Conservation (phyloP, 139 green algal species). For the Bryopsis sp. region DNA sequence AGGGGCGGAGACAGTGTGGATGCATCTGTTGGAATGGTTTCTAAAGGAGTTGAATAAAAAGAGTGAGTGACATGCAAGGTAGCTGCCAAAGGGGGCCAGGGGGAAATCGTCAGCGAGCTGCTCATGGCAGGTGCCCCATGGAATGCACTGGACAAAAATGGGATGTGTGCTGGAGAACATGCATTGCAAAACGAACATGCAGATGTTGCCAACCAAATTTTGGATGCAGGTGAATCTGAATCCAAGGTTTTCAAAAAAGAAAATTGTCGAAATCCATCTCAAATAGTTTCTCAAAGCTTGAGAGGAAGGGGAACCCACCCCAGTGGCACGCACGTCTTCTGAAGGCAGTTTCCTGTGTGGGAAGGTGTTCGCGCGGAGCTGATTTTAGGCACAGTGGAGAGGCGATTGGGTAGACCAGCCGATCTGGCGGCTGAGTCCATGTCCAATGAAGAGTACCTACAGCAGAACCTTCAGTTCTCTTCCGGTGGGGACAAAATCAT, state of each 20-base stretch:
- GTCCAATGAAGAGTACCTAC: constrained; percentile 44
- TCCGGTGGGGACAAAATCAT: constrained; percentile 34
- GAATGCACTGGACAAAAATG: constrained; percentile 44
- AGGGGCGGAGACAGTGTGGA: too few relatives aligned
- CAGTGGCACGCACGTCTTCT: too few relatives aligned
- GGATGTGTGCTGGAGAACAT: constrained; percentile 42
- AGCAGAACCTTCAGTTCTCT: constrained; percentile 30
- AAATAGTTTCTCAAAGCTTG: too few relatives aligned
- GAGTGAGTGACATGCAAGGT: too few relatives aligned
- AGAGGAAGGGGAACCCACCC: too few relatives aligned
- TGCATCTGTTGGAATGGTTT: too few relatives aligned
- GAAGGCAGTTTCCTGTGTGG: constrained; percentile 18
- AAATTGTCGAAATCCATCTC: too few relatives aligned
- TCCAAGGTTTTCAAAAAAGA: too few relatives aligned
- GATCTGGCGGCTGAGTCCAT: constrained; percentile 31
- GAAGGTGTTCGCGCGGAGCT: constrained; percentile 25
- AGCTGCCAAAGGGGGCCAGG: too few relatives aligned
- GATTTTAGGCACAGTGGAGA: constrained; percentile 22
- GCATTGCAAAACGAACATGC: constrained; percentile 25
- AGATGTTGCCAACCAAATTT: constrained; percentile 25
- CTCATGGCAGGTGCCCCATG: too few relatives aligned
- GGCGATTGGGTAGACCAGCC: not conserved
- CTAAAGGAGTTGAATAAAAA: too few relatives aligned
- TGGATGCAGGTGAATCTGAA: constrained; percentile 16
- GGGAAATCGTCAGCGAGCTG: too few relatives aligned